These are phyloP conservation scores for Ogataea nitratoaversa DNA, from an alignment of 805 yeast genomes.

Conservation along the genomic window DNA sequence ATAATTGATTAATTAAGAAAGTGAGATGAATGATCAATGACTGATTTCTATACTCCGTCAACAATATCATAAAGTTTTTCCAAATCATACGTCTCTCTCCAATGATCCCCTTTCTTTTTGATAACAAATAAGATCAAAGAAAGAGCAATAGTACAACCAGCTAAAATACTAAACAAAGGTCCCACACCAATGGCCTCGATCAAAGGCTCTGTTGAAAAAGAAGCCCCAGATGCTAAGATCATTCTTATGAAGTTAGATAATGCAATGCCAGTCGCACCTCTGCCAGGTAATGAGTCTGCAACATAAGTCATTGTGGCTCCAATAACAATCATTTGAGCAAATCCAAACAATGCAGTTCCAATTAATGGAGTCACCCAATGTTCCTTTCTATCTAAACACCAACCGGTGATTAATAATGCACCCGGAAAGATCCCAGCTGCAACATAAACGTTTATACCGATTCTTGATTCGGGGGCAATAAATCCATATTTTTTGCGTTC, in stretches of 20 bases:
- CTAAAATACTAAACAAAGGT: constrained; percentile 60
- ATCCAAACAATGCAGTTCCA: constrained; percentile 79
- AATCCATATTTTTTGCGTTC: constrained; percentile 57
- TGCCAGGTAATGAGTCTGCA: constrained; percentile 81
- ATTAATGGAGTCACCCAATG: constrained; percentile 79
- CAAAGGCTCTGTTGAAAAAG: constrained; percentile 71
- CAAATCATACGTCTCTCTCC: constrained; percentile 62
- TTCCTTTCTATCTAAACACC: constrained; percentile 65
- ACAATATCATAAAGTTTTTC: constrained; percentile 52
- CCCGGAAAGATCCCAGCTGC: constrained; percentile 63
- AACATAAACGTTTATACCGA: constrained; percentile 66
- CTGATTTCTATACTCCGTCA: constrained; percentile 16
- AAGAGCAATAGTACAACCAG: constrained; percentile 49
- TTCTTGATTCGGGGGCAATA: constrained; percentile 70
- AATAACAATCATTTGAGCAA: constrained; percentile 78
- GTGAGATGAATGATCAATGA: no score
- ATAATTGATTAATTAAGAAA: not conserved
- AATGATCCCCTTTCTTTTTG: constrained; percentile 52
- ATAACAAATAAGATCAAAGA: constrained; percentile 41
- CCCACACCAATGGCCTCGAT: constrained; percentile 67
- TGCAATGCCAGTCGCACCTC: constrained; percentile 88
- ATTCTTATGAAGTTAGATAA: constrained; percentile 72
- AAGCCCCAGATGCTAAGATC: constrained; percentile 69
- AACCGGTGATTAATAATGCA: constrained; percentile 71
- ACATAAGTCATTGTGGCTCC: constrained; percentile 78